phyloP scores from a whole-genome alignment of 2,329 filamentous ascomycete genomes.

The Pseudopithomyces maydicus region DNA sequence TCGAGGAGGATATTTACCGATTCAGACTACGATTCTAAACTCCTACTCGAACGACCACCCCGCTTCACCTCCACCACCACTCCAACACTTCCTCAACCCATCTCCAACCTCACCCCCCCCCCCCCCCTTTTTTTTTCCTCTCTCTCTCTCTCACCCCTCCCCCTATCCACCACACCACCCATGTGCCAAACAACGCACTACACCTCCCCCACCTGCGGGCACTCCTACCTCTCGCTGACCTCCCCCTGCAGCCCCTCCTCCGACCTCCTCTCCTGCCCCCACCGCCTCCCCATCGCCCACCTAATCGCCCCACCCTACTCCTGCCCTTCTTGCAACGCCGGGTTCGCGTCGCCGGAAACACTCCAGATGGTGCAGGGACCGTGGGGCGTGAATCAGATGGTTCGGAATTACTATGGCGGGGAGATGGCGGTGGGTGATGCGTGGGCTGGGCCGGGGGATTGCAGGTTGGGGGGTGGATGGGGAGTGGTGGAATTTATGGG shows the following conservation, averaged over 20 bases:
- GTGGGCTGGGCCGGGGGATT: constrained; percentile 28
- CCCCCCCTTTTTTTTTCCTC: neutral
- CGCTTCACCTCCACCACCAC: too few relatives aligned
- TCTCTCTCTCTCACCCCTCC: neutral
- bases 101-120: neutral
- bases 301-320: constrained; percentile 31
- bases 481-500: constrained; percentile 5
- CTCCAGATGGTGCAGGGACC: constrained; percentile 39
- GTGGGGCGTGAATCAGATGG: constrained; percentile 39
- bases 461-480: constrained; percentile 18
- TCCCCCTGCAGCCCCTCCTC: constrained; percentile 48
- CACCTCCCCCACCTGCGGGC: constrained; percentile 52
- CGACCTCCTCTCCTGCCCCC: constrained; percentile 49
- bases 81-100: too few relatives aligned
- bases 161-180: neutral
- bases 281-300: constrained; percentile 38
- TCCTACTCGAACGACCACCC: too few relatives aligned
- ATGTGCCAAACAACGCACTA: constrained; percentile 57
- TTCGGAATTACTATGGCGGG: constrained; percentile 35
- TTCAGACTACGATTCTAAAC: too few relatives aligned
- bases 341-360: constrained; percentile 33
- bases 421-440: constrained; percentile 25
- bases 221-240: constrained; percentile 56
- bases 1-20: too few relatives aligned
- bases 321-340: constrained; percentile 36